These are phyloP conservation scores for Colletotrichum cereale DNA, from an alignment of 2,329 filamentous ascomycete species.

Conservation along the genomic window DNA sequence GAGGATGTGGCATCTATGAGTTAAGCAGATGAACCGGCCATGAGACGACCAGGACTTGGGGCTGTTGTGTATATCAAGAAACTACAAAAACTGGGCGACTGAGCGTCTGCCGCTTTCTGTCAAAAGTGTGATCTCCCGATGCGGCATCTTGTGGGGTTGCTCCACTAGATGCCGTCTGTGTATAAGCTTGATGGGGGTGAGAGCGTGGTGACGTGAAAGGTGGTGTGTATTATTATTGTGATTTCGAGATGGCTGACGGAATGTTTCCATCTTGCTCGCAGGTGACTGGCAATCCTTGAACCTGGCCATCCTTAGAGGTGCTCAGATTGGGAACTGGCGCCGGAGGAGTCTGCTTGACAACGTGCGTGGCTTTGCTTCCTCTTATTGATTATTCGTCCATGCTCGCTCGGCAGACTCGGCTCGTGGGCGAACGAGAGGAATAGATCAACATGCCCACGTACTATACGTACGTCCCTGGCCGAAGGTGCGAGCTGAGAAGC, in stretches of 20 bases:
- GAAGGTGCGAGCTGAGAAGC: background rate
- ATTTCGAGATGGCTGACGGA: background rate
- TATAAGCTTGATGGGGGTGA: background rate
- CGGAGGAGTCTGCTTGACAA: background rate
- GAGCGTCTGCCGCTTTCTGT: background rate
- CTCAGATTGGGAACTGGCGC: background rate
- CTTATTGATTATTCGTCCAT: background rate
- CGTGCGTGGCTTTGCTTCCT: background rate
- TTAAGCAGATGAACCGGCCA: slow-evolving; percentile 20
- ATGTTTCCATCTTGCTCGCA: background rate
- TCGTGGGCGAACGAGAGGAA: background rate
- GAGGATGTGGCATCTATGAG: slow-evolving; percentile 13
- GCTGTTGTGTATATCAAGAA: slow-evolving; percentile 30
- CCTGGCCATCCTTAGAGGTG: background rate
- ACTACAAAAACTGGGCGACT: background rate
- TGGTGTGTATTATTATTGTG: background rate
- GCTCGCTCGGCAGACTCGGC: background rate
- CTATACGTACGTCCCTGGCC: background rate
- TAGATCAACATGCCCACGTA: background rate
- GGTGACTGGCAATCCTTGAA: background rate
- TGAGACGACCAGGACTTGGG: slow-evolving; percentile 21
- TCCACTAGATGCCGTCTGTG: background rate
- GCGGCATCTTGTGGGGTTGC: background rate
- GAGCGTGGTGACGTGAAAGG: background rate
- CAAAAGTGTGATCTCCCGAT: background rate